A percentile compares a stretch with the other conserved stretches of the same genome.
These are phyloP conservation scores for Cucurbitaria berberidis DNA, from an alignment of 2,329 filamentous ascomycete genomes.

Conservation along the genomic window DNA sequence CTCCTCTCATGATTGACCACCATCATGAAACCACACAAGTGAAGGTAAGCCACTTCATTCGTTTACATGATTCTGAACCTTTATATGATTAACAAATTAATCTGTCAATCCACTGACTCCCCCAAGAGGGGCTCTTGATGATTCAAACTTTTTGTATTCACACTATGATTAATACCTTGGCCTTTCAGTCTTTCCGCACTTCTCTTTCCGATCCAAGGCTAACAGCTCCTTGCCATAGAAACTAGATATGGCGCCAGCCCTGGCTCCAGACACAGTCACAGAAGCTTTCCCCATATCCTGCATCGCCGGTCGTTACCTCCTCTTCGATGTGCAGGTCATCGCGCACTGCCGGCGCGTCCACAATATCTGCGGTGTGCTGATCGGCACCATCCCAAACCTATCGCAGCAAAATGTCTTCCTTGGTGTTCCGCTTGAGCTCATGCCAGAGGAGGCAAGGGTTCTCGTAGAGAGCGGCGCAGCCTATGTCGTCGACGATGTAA, in stretches of 20 bases:
- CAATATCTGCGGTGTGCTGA: conserved; percentile 83
- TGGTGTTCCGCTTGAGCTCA: conserved; percentile 84
- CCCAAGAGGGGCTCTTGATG: conserved; percentile 57
- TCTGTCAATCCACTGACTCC: conserved; percentile 86
- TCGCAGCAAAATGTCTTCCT: conserved; percentile 95
- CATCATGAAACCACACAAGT: conserved; percentile 47
- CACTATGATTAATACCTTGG: conserved; percentile 43
- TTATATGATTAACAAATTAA: conserved; percentile 70
- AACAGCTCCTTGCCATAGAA: conserved; percentile 25
- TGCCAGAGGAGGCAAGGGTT: conserved; percentile 85
- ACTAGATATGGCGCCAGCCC: conserved; percentile 38
- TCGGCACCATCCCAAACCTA: conserved; percentile 87
- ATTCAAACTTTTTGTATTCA: conserved; percentile 52
- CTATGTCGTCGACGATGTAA: conserved; percentile 79
- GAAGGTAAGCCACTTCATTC: conserved; percentile 33
- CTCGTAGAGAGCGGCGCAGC: conserved; percentile 78
- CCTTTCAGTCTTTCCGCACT: conserved; percentile 10
- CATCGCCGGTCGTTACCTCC: conserved; percentile 79
- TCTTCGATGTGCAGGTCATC: conserved; percentile 86
- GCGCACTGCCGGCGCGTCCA: conserved; percentile 78
- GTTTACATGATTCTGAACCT: background rate
- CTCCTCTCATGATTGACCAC: conserved; percentile 17
- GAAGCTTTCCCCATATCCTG: conserved; percentile 79
- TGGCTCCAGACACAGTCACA: conserved; percentile 39
- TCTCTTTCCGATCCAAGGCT: conserved; percentile 19